These are phyloP conservation scores for Exophiala spinifera DNA, from an alignment of 2,329 filamentous ascomycete species.

Conservation along the genomic window DNA sequence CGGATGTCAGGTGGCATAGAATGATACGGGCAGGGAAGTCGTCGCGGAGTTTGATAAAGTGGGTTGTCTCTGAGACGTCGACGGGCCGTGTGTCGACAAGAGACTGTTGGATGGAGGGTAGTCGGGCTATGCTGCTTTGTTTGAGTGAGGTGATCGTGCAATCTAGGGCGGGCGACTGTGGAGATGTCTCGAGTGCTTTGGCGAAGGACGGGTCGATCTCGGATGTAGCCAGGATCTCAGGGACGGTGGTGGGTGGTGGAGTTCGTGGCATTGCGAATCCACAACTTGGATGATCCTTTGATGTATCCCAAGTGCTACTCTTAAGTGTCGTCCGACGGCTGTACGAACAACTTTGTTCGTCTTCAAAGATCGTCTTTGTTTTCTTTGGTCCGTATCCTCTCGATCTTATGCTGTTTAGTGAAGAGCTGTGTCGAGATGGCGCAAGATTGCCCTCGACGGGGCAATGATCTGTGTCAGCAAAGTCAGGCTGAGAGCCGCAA, in stretches of 20 bases:
- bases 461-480: not conserved
- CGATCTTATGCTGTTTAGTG: too few species aligned
- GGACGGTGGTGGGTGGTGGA: slow-evolving; percentile 8
- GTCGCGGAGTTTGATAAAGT: slow-evolving; percentile 16
- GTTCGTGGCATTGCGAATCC: slow-evolving; percentile 13
- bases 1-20: slow-evolving; percentile 11
- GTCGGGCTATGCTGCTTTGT: slow-evolving; percentile 1
- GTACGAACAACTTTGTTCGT: too few species aligned
- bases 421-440: too few species aligned
- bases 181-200: slow-evolving; percentile 5
- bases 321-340: too few species aligned
- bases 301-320: too few species aligned
- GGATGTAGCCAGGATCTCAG: slow-evolving; percentile 19
- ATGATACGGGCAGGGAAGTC: slow-evolving; percentile 15
- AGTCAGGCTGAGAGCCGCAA: not conserved
- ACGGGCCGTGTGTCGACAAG: slow-evolving; percentile 8
- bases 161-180: slow-evolving; percentile 7
- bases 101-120: slow-evolving; percentile 1
- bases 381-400: too few species aligned
- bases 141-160: slow-evolving; percentile 16
- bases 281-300: too few species aligned
- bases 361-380: too few species aligned
- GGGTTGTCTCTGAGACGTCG: slow-evolving; percentile 17
- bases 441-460: too few species aligned
- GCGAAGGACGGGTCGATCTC: slow-evolving; percentile 19